phyloP scores from a whole-genome alignment of 2,329 filamentous ascomycete genomes.

The Colletotrichum brevisporum region DNA sequence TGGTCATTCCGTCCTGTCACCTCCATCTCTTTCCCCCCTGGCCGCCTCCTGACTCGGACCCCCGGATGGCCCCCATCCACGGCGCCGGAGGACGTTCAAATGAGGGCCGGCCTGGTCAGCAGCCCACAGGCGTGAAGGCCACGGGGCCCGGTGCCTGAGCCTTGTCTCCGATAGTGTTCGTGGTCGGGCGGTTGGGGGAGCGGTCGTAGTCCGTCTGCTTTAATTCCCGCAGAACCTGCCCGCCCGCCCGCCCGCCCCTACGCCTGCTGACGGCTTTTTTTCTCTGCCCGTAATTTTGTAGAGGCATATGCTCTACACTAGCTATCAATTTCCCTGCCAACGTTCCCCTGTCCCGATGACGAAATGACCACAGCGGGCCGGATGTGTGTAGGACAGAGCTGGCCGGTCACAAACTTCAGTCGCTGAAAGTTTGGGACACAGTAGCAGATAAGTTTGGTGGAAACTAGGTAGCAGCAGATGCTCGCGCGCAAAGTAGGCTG shows the following conservation, averaged over 20 bases:
- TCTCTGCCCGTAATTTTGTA: not conserved
- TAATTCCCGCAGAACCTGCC: slow-evolving; percentile 20
- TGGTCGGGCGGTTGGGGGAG: not conserved
- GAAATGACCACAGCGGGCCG: not conserved
- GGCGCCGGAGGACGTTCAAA: slow-evolving; percentile 37
- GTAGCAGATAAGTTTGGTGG: no score
- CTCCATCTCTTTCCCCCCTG: slow-evolving; percentile 11
- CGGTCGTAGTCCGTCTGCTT: not conserved
- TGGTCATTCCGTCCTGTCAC: slow-evolving; percentile 26
- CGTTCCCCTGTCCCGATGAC: slow-evolving; percentile 19
- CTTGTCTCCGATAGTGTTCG: not conserved
- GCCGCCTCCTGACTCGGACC: slow-evolving; percentile 32
- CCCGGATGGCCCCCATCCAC: slow-evolving; percentile 28
- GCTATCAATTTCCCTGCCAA: not conserved
- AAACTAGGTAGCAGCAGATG: no score
- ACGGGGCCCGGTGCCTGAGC: slow-evolving; percentile 4
- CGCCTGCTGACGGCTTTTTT: no score
- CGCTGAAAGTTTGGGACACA: no score
- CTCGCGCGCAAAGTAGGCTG: no score
- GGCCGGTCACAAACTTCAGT: no score
- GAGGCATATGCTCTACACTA: not conserved
- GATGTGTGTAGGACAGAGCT: no score
- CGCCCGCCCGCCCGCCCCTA: no score
- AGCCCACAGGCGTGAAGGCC: slow-evolving; percentile 11
- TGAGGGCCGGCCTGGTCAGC: slow-evolving; percentile 28